These are phyloP conservation scores for Salvia rosmarinus DNA, from an alignment of 257 asterid species.

Conservation along the genomic window DNA sequence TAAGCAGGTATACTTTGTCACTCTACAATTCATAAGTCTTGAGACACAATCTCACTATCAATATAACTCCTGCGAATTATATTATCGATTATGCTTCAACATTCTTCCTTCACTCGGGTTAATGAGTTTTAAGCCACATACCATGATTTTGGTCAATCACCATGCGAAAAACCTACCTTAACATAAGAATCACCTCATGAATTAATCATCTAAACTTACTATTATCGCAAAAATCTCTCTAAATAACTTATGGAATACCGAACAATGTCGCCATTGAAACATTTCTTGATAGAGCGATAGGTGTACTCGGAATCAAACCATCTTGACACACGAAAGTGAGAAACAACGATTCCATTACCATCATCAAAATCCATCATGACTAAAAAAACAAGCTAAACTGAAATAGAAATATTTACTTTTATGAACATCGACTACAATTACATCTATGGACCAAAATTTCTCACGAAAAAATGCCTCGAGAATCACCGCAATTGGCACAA, in stretches of 20 bases:
- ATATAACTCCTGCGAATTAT: neutral
- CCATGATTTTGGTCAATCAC: neutral
- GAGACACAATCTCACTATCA: neutral
- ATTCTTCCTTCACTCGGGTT: conserved; percentile 3
- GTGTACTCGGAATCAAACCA: conserved; percentile 53
- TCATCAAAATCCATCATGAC: conserved; percentile 12
- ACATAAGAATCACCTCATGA: conserved; percentile 6
- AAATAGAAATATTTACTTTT: neutral
- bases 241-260: conserved; percentile 46
- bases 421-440: neutral
- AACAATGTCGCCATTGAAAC: conserved; percentile 48
- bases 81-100: neutral
- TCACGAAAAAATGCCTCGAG: neutral
- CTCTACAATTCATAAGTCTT: conserved; percentile 14
- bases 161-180: neutral
- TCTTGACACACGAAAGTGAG: conserved; percentile 47
- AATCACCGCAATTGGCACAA: conserved; percentile 17
- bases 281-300: conserved; percentile 67
- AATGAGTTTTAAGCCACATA: conserved; percentile 9
- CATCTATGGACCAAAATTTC: neutral
- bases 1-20: neutral
- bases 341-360: conserved; percentile 17
- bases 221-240: neutral
- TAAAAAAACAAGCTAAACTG: neutral
- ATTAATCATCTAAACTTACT: neutral